These are phyloP conservation scores for Aureobasidium sp. DNA, from an alignment of 2,329 filamentous ascomycete species.

Conservation along the genomic window DNA sequence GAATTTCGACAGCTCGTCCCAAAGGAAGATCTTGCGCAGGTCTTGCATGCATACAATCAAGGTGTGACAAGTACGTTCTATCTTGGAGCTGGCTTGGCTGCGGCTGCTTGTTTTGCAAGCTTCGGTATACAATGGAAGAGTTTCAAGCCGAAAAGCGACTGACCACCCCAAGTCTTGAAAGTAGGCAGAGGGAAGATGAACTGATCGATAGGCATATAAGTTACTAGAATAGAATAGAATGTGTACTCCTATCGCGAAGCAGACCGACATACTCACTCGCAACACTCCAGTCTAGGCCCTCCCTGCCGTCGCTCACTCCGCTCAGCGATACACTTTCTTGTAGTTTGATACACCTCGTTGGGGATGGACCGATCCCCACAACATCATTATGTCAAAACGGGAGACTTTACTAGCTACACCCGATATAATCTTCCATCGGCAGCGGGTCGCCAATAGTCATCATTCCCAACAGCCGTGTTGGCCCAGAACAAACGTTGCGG, in stretches of 20 bases:
- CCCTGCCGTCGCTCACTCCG: too few relatives aligned
- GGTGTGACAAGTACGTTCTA: slow-evolving; percentile 1
- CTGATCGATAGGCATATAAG: too few relatives aligned
- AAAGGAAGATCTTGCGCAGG: not conserved
- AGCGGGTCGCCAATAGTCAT: slow-evolving; percentile 19
- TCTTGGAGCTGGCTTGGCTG: not conserved
- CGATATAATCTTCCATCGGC: not conserved
- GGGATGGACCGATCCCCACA: too few relatives aligned
- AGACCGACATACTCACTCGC: too few relatives aligned
- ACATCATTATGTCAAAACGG: too few relatives aligned
- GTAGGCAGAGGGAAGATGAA: not conserved
- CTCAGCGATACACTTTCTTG: too few relatives aligned
- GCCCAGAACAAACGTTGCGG: slow-evolving; percentile 33
- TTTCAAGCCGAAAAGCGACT: not conserved
- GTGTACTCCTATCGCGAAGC: too few relatives aligned
- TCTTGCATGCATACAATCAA: not conserved
- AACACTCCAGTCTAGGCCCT: too few relatives aligned
- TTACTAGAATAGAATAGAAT: too few relatives aligned
- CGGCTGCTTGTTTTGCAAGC: not conserved
- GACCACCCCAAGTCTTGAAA: not conserved
- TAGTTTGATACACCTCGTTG: too few relatives aligned
- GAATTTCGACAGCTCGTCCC: not conserved
- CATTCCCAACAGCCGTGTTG: slow-evolving; percentile 31
- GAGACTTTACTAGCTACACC: too few relatives aligned
- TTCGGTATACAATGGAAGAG: slow-evolving; percentile 4